Conservation (phyloP, 2,329 filamentous ascomycete species). For the Microdochium nivale region DNA sequence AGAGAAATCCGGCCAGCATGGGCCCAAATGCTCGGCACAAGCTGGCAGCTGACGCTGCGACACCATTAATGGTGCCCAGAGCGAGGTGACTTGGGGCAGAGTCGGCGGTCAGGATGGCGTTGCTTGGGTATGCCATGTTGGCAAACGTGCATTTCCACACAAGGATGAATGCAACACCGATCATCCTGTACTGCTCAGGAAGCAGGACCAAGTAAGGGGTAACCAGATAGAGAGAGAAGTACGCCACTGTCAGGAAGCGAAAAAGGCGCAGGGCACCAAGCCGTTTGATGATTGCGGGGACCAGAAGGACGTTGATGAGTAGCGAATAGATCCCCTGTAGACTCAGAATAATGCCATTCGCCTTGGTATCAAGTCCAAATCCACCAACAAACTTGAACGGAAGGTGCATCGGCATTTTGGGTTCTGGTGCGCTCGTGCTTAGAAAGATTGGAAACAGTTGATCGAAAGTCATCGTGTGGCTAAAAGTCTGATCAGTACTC, state of each 20-base stretch:
- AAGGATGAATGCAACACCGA: conserved; percentile 68
- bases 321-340: conserved; percentile 87
- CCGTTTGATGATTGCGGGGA: conserved; percentile 66
- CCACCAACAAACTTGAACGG: conserved; percentile 88
- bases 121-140: conserved; percentile 84
- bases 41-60: conserved; percentile 84
- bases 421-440: conserved; percentile 50
- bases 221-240: conserved; percentile 79
- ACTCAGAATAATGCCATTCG: conserved; percentile 81
- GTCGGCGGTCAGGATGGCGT: conserved; percentile 83
- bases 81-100: conserved; percentile 76
- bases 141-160: conserved; percentile 91
- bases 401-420: conserved; percentile 45
- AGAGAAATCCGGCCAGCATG: conserved; percentile 76
- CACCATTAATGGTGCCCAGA: conserved; percentile 86
- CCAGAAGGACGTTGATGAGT: conserved; percentile 74
- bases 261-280: conserved; percentile 78
- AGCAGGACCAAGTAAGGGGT: conserved; percentile 86
- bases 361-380: conserved; percentile 73
- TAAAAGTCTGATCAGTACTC: conserved; percentile 26
- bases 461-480: conserved; percentile 95
- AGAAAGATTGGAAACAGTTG: conserved; percentile 89
- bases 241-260: conserved; percentile 69
- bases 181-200: conserved; percentile 60
- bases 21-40: conserved; percentile 83